phyloP scores from a whole-genome alignment of 1,284 basidiomycete species.

The Cystobasidium pallidum region DNA sequence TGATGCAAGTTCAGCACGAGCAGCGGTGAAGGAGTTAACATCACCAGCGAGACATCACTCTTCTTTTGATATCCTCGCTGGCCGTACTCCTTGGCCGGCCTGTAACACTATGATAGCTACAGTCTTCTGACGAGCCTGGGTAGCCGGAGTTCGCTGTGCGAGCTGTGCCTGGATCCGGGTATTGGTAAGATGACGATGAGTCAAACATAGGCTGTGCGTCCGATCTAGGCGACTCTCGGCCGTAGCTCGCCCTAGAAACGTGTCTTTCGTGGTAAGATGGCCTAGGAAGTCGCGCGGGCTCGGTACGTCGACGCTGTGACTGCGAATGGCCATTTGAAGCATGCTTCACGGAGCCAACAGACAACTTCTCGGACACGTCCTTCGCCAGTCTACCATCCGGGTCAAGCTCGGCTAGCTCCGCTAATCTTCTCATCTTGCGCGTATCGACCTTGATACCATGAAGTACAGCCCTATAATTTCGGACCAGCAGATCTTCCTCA shows the following conservation, averaged over 20 bases:
- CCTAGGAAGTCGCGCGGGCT: neutral
- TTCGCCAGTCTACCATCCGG: conserved; percentile 5
- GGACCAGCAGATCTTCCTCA: conserved; percentile 31
- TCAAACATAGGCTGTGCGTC: no score
- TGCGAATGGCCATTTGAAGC: neutral
- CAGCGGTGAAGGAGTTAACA: neutral
- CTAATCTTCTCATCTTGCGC: conserved; percentile 31
- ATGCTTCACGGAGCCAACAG: neutral
- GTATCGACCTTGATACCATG: conserved; percentile 33
- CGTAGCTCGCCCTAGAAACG: neutral
- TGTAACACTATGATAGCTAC: neutral
- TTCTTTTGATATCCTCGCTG: conserved; percentile 40
- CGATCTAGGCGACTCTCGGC: neutral
- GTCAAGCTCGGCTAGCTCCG: conserved; percentile 31
- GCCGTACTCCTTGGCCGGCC: conserved; percentile 27
- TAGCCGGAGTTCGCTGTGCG: conserved; percentile 1
- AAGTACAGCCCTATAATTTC: conserved; percentile 35
- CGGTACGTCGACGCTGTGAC: neutral
- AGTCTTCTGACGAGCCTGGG: neutral
- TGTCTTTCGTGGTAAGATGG: conserved; percentile 19
- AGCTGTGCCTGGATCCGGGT: conserved; percentile 15
- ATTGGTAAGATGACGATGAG: conserved; percentile 7
- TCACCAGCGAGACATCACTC: conserved; percentile 31
- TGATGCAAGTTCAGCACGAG: no score
- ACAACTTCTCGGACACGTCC: conserved; percentile 1